A percentile compares a stretch with the other conserved stretches of the same genome.
Conservation (phyloP, 2,329 filamentous ascomycete species). For the Paracorniculantispora psalliotae region DNA sequence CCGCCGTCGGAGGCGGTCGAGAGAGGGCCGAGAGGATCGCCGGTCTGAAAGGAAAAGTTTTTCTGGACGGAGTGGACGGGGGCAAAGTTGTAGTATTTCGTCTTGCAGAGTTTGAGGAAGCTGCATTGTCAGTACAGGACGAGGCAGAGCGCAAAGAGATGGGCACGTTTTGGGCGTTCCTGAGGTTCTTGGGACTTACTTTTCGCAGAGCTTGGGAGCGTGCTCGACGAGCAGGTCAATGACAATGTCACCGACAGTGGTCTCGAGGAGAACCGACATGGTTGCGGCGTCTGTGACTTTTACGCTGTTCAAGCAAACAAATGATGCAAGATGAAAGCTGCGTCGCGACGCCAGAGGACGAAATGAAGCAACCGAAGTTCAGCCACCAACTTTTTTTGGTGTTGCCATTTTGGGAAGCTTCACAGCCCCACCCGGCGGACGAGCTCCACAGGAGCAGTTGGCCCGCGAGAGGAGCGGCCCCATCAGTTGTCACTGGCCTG, state of each 20-base stretch:
- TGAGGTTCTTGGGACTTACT: slow-evolving; percentile 59
- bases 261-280: slow-evolving; percentile 94
- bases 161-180: no score
- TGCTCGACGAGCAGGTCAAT: slow-evolving; percentile 88
- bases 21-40: slow-evolving; percentile 85
- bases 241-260: slow-evolving; percentile 87
- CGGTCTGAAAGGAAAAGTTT: slow-evolving; percentile 93
- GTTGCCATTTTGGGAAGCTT: slow-evolving; percentile 5
- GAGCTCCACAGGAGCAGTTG: slow-evolving; percentile 5
- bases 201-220: slow-evolving; percentile 88
- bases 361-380: not conserved
- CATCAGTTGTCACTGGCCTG: no score
- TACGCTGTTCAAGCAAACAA: not conserved
- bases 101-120: slow-evolving; percentile 97
- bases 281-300: not conserved
- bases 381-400: not conserved
- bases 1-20: slow-evolving; percentile 86
- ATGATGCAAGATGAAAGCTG: not conserved
- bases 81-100: slow-evolving; percentile 98
- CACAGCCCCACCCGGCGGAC: not conserved
- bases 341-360: not conserved
- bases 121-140: slow-evolving; percentile 41
- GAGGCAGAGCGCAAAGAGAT: no score
- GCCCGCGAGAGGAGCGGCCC: no score
- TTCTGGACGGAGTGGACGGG: slow-evolving; percentile 90